Conservation (phyloP, 306 rosid genomes). For the Casuarina equisetifolia region DNA sequence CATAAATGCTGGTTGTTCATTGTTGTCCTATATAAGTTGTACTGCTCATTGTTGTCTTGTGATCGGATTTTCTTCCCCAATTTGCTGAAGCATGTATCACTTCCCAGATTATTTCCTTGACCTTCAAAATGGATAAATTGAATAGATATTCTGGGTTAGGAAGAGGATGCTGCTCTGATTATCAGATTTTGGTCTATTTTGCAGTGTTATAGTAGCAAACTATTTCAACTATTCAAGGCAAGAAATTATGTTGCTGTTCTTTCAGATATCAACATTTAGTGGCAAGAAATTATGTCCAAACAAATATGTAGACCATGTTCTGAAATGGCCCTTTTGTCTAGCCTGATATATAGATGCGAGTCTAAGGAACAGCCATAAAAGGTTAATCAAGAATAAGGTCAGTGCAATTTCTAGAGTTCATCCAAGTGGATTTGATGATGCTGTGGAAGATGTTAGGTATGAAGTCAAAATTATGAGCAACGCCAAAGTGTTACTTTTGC, state of each 20-base stretch:
- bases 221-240: background rate
- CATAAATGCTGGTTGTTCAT: background rate
- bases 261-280: background rate
- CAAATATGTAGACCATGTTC: no score
- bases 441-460: background rate
- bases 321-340: no score
- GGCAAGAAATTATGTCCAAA: no score
- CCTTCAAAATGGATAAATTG: background rate
- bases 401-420: no score
- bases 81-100: background rate
- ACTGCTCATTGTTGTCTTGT: background rate
- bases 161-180: background rate
- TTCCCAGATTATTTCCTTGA: background rate
- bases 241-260: background rate
- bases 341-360: no score
- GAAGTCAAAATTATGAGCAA: no score
- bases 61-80: background rate
- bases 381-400: no score
- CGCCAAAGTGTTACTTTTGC: no score
- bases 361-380: no score
- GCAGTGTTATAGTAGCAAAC: background rate
- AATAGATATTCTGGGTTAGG: background rate
- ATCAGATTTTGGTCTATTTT: background rate
- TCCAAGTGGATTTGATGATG: background rate
- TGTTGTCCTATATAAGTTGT: background rate